Evolutionary conservation across 495 filamentous ascomycete genomes (phyloP).

Genomic region (Trichoderma asperelloides): DNA sequence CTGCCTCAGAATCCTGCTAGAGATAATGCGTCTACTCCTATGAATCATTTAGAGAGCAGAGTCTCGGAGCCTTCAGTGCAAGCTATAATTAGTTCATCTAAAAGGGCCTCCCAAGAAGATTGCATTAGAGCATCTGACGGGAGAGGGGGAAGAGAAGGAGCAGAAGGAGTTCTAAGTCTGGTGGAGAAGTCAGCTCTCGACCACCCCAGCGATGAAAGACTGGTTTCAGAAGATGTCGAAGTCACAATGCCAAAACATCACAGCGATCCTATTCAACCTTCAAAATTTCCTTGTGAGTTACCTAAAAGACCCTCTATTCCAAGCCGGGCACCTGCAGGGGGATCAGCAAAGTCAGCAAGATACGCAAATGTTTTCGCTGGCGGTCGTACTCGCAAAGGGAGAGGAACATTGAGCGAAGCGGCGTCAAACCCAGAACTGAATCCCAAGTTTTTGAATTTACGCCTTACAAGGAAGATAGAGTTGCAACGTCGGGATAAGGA

Average conservation of each 20-base stretch:
- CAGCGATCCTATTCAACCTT: not conserved
- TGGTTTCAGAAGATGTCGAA: not conserved
- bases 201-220: not conserved
- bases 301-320: not conserved
- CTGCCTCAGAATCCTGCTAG: too few relatives aligned
- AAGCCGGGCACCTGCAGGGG: not conserved
- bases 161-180: not conserved
- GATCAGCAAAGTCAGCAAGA: not conserved
- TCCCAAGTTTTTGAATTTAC: not conserved
- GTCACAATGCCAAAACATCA: not conserved
- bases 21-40: too few relatives aligned
- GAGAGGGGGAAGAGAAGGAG: too few relatives aligned
- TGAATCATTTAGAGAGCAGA: too few relatives aligned
- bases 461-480: not conserved
- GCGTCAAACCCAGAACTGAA: not conserved
- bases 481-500: not conserved
- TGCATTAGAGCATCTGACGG: too few relatives aligned
- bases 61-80: too few relatives aligned
- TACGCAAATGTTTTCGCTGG: not conserved
- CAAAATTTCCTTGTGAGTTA: not conserved
- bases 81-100: too few relatives aligned
- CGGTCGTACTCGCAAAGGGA: conserved; percentile 1
- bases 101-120: too few relatives aligned
- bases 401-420: not conserved
- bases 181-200: not conserved